Percentiles rank a stretch among this genome's conserved stretches.
Conservation (phyloP, 495 filamentous ascomycete species). For the Annulohypoxylon stygium region DNA sequence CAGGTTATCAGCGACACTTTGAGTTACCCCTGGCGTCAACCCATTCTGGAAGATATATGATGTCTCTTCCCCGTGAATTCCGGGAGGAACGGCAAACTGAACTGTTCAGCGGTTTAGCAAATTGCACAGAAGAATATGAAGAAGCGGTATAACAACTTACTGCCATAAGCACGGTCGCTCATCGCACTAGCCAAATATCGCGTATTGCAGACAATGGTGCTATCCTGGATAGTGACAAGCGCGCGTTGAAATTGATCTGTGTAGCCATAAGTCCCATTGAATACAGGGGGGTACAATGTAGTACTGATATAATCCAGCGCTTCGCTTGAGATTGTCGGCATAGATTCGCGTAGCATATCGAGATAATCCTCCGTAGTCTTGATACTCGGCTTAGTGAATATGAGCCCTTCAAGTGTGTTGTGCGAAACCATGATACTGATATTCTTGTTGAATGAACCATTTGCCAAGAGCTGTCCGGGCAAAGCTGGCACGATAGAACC, state of each 20-base stretch:
- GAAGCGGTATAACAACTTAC: neutral
- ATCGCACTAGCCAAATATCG: slow-evolving; percentile 13
- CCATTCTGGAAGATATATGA: slow-evolving; percentile 27
- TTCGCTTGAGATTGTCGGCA: slow-evolving; percentile 9
- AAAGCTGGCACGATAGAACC: slow-evolving; percentile 68
- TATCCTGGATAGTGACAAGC: slow-evolving; percentile 4
- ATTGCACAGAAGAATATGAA: neutral
- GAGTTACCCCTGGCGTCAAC: neutral
- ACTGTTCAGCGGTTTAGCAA: neutral
- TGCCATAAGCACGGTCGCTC: slow-evolving; percentile 14
- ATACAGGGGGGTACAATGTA: slow-evolving; percentile 7
- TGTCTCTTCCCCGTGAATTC: slow-evolving; percentile 22
- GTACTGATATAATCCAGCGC: slow-evolving; percentile 6
- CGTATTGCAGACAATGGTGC: slow-evolving; percentile 15
- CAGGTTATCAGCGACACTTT: slow-evolving; percentile 15
- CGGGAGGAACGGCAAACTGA: slow-evolving; percentile 18
- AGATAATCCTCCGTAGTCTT: slow-evolving; percentile 33
- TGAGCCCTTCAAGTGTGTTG: slow-evolving; percentile 58
- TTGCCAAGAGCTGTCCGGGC: slow-evolving; percentile 67
- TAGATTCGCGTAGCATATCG: slow-evolving; percentile 9
- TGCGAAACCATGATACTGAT: slow-evolving; percentile 71
- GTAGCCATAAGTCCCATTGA: slow-evolving; percentile 16
- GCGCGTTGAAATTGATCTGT: slow-evolving; percentile 10
- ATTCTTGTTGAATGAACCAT: slow-evolving; percentile 68
- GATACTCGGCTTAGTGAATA: slow-evolving; percentile 17